These are phyloP conservation scores for Lactarius pseudohatsudake DNA, from an alignment of 768 basidiomycete genomes.

Conservation along the genomic window DNA sequence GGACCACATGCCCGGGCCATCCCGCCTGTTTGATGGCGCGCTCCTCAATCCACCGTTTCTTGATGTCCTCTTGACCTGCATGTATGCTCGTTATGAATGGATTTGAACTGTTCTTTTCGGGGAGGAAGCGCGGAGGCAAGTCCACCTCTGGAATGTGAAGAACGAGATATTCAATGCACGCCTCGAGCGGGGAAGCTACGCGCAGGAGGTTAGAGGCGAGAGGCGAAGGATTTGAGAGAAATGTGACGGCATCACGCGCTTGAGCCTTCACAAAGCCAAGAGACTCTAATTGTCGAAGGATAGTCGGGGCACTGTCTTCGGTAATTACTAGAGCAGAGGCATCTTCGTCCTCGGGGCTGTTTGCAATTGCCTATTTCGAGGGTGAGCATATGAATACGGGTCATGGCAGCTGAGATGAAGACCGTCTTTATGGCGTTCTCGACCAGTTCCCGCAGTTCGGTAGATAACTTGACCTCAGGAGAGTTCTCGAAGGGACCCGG, in stretches of 20 bases:
- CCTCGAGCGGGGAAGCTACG: constrained; percentile 63
- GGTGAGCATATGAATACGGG: constrained; percentile 10
- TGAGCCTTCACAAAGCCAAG: constrained; percentile 68
- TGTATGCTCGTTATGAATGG: constrained; percentile 68
- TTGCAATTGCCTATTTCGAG: constrained; percentile 45
- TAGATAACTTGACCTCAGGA: constrained; percentile 85
- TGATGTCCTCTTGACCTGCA: constrained; percentile 60
- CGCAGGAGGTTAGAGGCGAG: constrained; percentile 62
- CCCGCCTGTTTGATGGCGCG: constrained; percentile 81
- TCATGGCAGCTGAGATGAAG: constrained; percentile 3
- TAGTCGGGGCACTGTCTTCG: constrained; percentile 42
- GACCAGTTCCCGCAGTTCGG: constrained; percentile 69
- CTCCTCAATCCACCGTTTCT: constrained; percentile 77
- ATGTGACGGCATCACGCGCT: constrained; percentile 51
- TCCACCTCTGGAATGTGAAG: constrained; percentile 86
- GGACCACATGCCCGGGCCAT: constrained; percentile 72
- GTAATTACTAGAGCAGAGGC: constrained; percentile 39
- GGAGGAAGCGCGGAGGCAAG: constrained; percentile 71
- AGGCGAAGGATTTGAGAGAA: constrained; percentile 55
- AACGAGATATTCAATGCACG: constrained; percentile 81
- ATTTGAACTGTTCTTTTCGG: constrained; percentile 61
- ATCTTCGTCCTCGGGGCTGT: constrained; percentile 51
- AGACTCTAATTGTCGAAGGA: constrained; percentile 54
- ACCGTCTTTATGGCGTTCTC: constrained; percentile 82
- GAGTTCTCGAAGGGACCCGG: constrained; percentile 46